phyloP scores from a whole-genome alignment of 768 basidiomycete genomes.

The Strobilomyces dryophilus region DNA sequence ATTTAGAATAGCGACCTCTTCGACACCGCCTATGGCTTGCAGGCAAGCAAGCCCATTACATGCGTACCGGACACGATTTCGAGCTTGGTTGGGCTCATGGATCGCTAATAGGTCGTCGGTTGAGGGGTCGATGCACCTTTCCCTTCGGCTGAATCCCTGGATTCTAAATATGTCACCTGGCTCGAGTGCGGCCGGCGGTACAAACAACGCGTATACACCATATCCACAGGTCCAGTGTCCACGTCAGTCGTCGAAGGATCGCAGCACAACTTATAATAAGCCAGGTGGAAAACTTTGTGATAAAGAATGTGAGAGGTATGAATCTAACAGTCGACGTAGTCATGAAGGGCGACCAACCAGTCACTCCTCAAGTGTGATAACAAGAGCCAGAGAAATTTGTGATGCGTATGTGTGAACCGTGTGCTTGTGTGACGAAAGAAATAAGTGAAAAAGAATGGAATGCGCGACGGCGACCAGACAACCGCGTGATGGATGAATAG shows the following conservation, averaged over 20 bases:
- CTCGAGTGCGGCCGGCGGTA: too few species aligned
- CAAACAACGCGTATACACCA: too few species aligned
- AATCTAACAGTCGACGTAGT: slow-evolving; percentile 1
- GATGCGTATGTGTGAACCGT: slow-evolving; percentile 17
- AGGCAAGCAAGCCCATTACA: background rate
- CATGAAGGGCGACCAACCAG: background rate
- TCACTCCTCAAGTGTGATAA: slow-evolving; percentile 7
- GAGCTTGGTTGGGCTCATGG: background rate
- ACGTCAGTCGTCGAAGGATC: too few species aligned
- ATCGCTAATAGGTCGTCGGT: background rate
- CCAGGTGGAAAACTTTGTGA: background rate
- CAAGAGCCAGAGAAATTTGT: slow-evolving; percentile 9
- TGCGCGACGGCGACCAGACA: slow-evolving; percentile 17
- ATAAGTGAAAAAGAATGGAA: slow-evolving; percentile 14
- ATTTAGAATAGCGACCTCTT: slow-evolving; percentile 14
- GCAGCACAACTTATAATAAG: background rate
- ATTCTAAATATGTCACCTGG: background rate
- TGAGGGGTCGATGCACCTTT: background rate
- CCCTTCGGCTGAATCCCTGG: background rate
- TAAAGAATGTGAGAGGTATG: slow-evolving; percentile 11
- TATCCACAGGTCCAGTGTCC: too few species aligned
- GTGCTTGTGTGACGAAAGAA: slow-evolving; percentile 11
- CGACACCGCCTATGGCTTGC: background rate
- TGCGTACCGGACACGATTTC: background rate
- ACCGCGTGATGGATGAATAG: slow-evolving; percentile 14